Percentiles rank a stretch among this genome's conserved stretches.
These are phyloP conservation scores for Candida easanensis DNA, from an alignment of 805 yeast genomes.

Conservation along the genomic window DNA sequence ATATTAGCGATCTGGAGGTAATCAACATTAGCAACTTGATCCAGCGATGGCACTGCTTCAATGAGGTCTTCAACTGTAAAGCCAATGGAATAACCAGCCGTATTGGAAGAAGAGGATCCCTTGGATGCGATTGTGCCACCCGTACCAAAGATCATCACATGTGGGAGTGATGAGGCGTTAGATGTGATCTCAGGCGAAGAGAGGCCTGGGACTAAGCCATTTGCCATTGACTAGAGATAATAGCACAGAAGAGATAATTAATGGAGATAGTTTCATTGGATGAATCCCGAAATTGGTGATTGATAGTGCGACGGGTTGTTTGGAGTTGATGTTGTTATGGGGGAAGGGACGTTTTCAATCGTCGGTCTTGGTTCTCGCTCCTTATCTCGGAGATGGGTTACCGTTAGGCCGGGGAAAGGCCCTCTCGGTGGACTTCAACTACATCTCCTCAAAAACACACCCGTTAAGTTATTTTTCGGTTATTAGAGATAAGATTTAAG, in stretches of 20 bases:
- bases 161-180: constrained; percentile 14
- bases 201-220: background rate
- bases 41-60: constrained; percentile 53
- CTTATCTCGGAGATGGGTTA: too few species aligned
- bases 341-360: too few species aligned
- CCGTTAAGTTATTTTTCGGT: too few species aligned
- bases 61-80: constrained; percentile 49
- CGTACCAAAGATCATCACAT: constrained; percentile 49
- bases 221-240: constrained; percentile 9
- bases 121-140: constrained; percentile 60
- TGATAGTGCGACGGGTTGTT: too few species aligned
- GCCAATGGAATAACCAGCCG: constrained; percentile 53
- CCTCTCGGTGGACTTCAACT: too few species aligned
- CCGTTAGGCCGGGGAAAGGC: too few species aligned
- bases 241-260: constrained; percentile 18
- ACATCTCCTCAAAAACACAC: too few species aligned
- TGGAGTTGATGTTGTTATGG: too few species aligned
- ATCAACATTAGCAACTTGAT: constrained; percentile 49
- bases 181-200: background rate
- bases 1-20: constrained; percentile 40
- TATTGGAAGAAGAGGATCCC: constrained; percentile 42
- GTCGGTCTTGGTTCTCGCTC: too few species aligned
- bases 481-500: too few species aligned
- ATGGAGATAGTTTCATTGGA: constrained; percentile 24
- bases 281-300: too few species aligned